A percentile compares a stretch with the other conserved stretches of the same genome.
Evolutionary conservation across 2,329 filamentous ascomycete genomes (phyloP).

Genomic region (Tolypocladium cylindrosporum): DNA sequence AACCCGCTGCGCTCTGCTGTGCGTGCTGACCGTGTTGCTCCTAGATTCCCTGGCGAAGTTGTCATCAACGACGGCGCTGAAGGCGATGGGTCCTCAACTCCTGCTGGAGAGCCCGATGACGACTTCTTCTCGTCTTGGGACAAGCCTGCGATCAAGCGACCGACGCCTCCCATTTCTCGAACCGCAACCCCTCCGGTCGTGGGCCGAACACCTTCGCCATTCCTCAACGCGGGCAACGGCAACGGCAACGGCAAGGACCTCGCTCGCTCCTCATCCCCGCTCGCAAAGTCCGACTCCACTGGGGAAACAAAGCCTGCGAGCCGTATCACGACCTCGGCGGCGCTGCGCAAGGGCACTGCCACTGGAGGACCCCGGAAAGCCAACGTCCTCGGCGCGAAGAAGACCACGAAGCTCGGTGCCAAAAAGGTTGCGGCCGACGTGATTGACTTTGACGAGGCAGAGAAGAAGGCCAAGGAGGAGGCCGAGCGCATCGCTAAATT

Average conservation of each 20-base stretch:
- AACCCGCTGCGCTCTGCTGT: neutral
- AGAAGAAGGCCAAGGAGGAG: conserved; percentile 95
- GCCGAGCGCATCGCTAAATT: conserved; percentile 92
- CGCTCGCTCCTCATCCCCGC: conserved; percentile 74
- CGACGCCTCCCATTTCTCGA: conserved; percentile 85
- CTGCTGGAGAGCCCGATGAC: conserved; percentile 77
- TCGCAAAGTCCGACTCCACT: conserved; percentile 50
- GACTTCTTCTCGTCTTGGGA: conserved; percentile 99
- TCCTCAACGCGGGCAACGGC: conserved; percentile 61
- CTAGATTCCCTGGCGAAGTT: conserved; percentile 75
- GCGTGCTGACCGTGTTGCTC: conserved; percentile 11
- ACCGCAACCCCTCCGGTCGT: conserved; percentile 76
- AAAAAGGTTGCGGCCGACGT: conserved; percentile 78
- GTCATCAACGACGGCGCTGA: conserved; percentile 67
- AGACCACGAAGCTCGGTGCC: conserved; percentile 74
- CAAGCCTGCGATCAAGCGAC: conserved; percentile 92
- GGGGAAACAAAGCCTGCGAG: conserved; percentile 52
- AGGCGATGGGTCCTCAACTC: conserved; percentile 60
- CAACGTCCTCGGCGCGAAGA: conserved; percentile 80
- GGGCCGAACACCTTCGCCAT: conserved; percentile 79
- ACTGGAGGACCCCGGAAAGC: conserved; percentile 63
- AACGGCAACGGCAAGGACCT: conserved; percentile 58
- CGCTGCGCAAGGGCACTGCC: conserved; percentile 66
- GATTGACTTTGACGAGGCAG: conserved; percentile 95
- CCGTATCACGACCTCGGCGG: conserved; percentile 65